Conservation (phyloP, 2,329 filamentous ascomycete species). For the Rhynchosporium agropyri region DNA sequence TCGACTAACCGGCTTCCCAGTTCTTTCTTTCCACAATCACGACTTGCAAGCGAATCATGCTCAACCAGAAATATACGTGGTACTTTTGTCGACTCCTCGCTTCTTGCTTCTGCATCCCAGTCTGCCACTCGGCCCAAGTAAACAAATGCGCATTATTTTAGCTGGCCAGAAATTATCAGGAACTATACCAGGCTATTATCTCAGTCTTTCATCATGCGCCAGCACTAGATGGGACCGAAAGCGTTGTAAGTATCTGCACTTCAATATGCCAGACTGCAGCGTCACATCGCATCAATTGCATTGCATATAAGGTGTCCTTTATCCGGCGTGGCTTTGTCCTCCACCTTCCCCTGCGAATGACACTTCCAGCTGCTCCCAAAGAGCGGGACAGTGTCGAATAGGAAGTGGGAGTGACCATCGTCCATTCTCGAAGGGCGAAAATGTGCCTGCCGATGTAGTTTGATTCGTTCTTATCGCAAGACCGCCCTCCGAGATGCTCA, state of each 20-base stretch:
- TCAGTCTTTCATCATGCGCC: neutral
- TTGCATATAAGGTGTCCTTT: neutral
- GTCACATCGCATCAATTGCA: neutral
- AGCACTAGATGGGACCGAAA: neutral
- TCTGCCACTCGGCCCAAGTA: neutral
- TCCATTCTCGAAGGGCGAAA: neutral
- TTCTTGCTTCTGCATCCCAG: neutral
- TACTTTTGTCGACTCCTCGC: neutral
- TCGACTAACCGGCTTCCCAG: too few relatives aligned
- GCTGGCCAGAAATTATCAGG: neutral
- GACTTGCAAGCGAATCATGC: too few relatives aligned
- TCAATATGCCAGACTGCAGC: neutral
- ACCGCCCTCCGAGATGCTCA: neutral
- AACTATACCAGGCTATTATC: neutral
- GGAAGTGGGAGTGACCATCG: neutral
- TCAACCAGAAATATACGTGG: too few relatives aligned
- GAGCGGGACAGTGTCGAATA: slow-evolving; percentile 5
- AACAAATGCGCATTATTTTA: neutral
- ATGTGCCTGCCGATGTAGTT: neutral
- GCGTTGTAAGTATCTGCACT: too few relatives aligned
- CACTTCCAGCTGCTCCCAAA: neutral
- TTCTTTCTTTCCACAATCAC: too few relatives aligned
- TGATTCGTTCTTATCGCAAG: neutral
- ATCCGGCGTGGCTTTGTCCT: slow-evolving; percentile 8
- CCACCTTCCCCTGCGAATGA: slow-evolving; percentile 6